These are phyloP conservation scores for Corymbia maculata DNA, from an alignment of 345 rosid species.

Conservation along the genomic window DNA sequence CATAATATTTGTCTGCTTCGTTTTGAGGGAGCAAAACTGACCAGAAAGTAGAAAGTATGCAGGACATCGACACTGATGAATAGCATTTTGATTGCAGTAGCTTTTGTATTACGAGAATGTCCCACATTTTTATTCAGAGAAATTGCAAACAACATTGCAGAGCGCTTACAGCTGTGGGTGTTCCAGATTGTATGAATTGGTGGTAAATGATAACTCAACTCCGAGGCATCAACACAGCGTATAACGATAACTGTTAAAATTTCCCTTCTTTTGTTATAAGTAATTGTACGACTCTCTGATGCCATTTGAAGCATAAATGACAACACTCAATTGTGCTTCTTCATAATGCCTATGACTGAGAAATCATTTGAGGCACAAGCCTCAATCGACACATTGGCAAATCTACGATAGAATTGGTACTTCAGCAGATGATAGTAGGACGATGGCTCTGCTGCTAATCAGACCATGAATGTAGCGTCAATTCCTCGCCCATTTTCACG, in stretches of 20 bases:
- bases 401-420: not conserved
- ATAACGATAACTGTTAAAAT: not conserved
- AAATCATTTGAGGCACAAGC: not conserved
- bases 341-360: not conserved
- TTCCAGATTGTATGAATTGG: not conserved
- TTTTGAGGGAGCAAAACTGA: not conserved
- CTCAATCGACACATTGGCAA: not conserved
- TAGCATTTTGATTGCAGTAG: not conserved
- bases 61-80: not conserved
- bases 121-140: not conserved
- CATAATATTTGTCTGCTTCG: not conserved
- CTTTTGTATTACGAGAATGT: not conserved
- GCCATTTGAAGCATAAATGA: not conserved
- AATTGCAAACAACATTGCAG: not conserved
- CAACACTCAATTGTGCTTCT: not conserved
- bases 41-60: not conserved
- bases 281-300: not conserved
- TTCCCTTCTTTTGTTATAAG: not conserved
- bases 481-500: slow-evolving; percentile 14
- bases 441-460: not conserved
- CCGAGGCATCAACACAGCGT: not conserved
- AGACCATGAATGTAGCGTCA: not conserved
- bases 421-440: not conserved
- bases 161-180: not conserved
- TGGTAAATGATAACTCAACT: not conserved